Evolutionary conservation across 352 stramenopile genomes (phyloP).

Genomic region (Pythium sp.): DNA sequence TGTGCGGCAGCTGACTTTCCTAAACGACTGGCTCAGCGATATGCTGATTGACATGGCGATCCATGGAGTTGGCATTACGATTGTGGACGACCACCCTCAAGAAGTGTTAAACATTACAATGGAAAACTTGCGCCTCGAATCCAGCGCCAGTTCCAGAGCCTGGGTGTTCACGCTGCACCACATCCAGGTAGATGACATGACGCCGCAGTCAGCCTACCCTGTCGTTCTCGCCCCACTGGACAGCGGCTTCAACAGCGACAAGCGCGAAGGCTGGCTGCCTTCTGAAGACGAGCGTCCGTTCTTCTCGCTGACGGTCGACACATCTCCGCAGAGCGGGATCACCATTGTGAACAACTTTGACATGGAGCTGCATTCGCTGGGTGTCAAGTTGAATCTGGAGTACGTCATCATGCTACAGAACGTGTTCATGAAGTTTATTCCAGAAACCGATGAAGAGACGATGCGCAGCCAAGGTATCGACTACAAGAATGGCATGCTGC

Average conservation of each 20-base stretch:
- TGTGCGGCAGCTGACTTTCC: constrained; percentile 46
- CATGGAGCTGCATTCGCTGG: constrained; percentile 62
- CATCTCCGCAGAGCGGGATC: constrained; percentile 61
- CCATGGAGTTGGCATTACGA: constrained; percentile 71
- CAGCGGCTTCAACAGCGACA: constrained; percentile 86
- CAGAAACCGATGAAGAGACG: constrained; percentile 61
- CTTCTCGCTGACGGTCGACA: constrained; percentile 64
- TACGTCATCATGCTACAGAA: constrained; percentile 74
- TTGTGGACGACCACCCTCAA: constrained; percentile 72
- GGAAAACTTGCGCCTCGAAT: constrained; percentile 75
- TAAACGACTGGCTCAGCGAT: constrained; percentile 76
- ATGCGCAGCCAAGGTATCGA: constrained; percentile 60
- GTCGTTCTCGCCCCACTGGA: constrained; percentile 78
- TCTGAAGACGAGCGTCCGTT: constrained; percentile 72
- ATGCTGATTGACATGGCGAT: constrained; percentile 73
- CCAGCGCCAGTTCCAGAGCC: constrained; percentile 40
- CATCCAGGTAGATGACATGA: constrained; percentile 88
- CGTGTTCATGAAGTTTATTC: constrained; percentile 73
- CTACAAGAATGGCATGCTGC: constrained; percentile 56
- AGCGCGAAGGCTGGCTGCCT: constrained; percentile 81
- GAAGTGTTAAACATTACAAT: constrained; percentile 87
- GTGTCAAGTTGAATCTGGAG: constrained; percentile 78
- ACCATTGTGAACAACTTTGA: constrained; percentile 80
- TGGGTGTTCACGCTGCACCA: constrained; percentile 73
- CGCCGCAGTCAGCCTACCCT: constrained; percentile 58